phyloP scores from a whole-genome alignment of 176 grass and related monocot species.

The Ananas comosus region DNA sequence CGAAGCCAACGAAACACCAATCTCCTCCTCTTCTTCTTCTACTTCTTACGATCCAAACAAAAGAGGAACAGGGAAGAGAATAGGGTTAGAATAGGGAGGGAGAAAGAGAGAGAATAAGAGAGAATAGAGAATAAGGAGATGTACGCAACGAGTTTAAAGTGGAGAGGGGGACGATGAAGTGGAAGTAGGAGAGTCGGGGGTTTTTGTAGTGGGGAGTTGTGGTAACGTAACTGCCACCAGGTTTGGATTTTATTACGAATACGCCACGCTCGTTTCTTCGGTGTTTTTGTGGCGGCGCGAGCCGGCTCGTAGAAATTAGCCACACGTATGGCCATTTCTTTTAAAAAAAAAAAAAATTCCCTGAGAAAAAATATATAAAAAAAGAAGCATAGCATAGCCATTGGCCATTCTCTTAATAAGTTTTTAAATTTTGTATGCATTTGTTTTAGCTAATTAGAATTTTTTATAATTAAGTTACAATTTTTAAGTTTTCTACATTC shows the following conservation, averaged over 20 bases:
- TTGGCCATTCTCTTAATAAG: too few relatives aligned
- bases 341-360: too few relatives aligned
- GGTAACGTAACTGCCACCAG: not conserved
- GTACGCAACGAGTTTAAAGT: not conserved
- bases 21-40: not conserved
- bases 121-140: not conserved
- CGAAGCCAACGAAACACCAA: not conserved
- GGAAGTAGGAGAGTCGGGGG: not conserved
- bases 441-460: too few relatives aligned
- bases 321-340: too few relatives aligned
- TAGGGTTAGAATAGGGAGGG: not conserved
- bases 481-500: too few relatives aligned
- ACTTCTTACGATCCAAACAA: not conserved
- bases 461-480: too few relatives aligned
- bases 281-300: too few relatives aligned
- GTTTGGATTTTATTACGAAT: not conserved
- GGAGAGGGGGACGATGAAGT: not conserved
- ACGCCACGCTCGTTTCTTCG: not conserved
- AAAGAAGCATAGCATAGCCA: too few relatives aligned
- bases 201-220: not conserved
- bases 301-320: too few relatives aligned
- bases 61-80: not conserved
- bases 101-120: not conserved
- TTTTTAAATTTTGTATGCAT: too few relatives aligned
- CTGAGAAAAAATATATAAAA: too few relatives aligned